These are phyloP conservation scores for Colletotrichum navitas DNA, from an alignment of 2,329 filamentous ascomycete species.

Conservation along the genomic window DNA sequence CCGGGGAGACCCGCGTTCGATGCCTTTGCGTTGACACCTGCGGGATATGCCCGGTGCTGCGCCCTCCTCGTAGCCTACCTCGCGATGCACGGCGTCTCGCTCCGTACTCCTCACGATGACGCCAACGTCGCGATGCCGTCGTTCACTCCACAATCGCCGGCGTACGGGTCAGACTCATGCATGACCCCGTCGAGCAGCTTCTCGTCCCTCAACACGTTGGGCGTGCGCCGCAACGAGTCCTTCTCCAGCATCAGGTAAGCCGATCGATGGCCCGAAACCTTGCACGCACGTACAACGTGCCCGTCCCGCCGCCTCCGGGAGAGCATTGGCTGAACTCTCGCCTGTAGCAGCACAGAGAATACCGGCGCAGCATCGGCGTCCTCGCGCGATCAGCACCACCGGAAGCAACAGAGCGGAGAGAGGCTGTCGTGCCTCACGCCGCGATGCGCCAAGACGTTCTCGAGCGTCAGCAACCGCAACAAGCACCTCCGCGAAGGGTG, in stretches of 20 bases:
- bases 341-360: conserved; percentile 21
- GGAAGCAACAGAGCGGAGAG: not conserved
- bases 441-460: conserved; percentile 48
- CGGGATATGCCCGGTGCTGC: conserved; percentile 28
- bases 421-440: conserved; percentile 42
- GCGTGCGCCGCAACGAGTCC: conserved; percentile 22
- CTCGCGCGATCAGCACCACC: conserved; percentile 20
- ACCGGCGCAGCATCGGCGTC: not conserved
- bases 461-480: conserved; percentile 50
- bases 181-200: conserved; percentile 35
- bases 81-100: conserved; percentile 10
- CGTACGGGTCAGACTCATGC: conserved; percentile 8
- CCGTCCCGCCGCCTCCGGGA: not conserved
- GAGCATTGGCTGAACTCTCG: not conserved
- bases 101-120: not conserved
- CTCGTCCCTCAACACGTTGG: conserved; percentile 25
- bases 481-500: conserved; percentile 51
- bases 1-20: not conserved
- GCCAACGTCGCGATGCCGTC: not conserved
- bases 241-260: conserved; percentile 33
- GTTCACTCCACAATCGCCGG: not conserved
- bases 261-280: not conserved
- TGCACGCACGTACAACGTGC: too few species aligned
- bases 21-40: not conserved
- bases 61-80: conserved; percentile 32